These are phyloP conservation scores for Fusarium globosum DNA, from an alignment of 2,329 filamentous ascomycete genomes.

Conservation along the genomic window DNA sequence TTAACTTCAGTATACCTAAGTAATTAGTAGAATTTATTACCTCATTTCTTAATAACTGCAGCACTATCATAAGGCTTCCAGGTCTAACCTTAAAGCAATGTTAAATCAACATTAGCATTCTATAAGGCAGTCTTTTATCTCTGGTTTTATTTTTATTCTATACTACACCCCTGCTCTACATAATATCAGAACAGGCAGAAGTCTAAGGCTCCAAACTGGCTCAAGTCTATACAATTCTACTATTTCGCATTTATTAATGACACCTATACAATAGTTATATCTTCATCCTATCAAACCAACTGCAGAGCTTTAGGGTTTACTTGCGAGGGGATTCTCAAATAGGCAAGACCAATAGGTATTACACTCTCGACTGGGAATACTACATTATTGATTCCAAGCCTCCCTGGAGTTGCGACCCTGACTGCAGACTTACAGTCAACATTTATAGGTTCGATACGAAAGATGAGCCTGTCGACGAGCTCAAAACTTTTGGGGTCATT, in stretches of 20 bases:
- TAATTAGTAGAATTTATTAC: background rate
- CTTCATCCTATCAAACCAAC: background rate
- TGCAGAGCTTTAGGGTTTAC: background rate
- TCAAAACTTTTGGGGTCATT: background rate
- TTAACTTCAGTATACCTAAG: background rate
- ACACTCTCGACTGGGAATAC: background rate
- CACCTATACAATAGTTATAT: background rate
- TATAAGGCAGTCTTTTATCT: background rate
- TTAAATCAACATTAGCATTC: background rate
- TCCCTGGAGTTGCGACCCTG: background rate
- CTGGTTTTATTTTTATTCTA: background rate
- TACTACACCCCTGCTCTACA: background rate
- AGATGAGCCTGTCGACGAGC: background rate
- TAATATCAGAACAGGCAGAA: background rate
- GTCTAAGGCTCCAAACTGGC: background rate
- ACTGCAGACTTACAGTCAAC: background rate
- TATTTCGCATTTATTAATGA: background rate
- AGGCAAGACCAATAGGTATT: background rate
- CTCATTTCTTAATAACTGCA: background rate
- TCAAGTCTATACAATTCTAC: background rate
- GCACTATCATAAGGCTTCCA: background rate
- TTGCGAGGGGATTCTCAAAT: background rate
- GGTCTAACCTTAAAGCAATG: background rate
- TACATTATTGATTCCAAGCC: background rate
- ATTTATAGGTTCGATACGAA: background rate